Evolutionary conservation across 2,329 filamentous ascomycete genomes (phyloP).

Genomic region (Fusarium xyrophilum): DNA sequence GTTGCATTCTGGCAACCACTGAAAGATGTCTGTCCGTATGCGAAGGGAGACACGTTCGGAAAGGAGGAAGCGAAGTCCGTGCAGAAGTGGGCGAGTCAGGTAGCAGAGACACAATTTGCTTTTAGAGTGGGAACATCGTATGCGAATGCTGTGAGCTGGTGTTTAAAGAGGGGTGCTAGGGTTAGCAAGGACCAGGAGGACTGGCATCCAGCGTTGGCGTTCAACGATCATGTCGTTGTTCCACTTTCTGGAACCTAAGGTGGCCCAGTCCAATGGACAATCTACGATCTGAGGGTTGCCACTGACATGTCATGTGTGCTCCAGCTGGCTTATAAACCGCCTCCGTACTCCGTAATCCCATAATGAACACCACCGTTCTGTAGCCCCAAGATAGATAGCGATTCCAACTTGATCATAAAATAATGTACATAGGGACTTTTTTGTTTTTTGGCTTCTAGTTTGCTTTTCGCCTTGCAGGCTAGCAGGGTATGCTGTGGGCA

Average conservation of each 20-base stretch:
- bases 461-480: no score
- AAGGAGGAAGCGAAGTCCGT: neutral
- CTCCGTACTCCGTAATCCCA: no score
- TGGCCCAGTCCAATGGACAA: no score
- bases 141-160: neutral
- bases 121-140: neutral
- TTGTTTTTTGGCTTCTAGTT: no score
- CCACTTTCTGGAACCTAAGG: neutral
- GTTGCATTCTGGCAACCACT: neutral
- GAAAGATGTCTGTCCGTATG: neutral
- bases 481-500: no score
- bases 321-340: no score
- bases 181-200: neutral
- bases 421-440: no score
- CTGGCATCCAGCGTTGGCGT: neutral
- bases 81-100: fast-evolving
- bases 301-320: no score
- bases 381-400: no score
- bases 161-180: neutral
- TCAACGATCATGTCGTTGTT: neutral
- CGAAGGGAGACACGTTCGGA: fast-evolving
- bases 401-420: no score
- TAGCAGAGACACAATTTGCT: neutral
- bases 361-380: no score
- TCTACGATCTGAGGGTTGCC: no score